Conservation (phyloP, 208 protist species). For the Leishmania martiniquensis region DNA sequence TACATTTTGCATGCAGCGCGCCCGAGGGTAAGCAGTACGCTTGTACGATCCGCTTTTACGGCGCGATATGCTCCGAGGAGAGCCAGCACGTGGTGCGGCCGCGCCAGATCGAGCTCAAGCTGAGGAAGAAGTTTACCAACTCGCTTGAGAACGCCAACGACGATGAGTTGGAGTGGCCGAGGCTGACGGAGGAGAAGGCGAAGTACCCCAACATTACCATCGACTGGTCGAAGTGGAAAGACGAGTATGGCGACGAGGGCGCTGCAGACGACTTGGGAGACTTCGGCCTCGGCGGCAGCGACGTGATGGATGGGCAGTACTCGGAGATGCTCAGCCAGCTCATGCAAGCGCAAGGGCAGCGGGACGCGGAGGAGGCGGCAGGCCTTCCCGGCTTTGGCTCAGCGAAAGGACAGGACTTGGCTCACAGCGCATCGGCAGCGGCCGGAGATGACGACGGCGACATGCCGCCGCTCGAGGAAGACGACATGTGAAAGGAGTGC, state of each 20-base stretch:
- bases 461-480: constrained; percentile 58
- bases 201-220: constrained; percentile 78
- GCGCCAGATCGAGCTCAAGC: constrained; percentile 77
- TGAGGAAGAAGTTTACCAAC: constrained; percentile 59
- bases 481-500: background rate
- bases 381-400: constrained; percentile 37
- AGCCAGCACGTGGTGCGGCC: constrained; percentile 72
- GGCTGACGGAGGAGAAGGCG: constrained; percentile 67
- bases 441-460: constrained; percentile 45
- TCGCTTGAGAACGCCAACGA: constrained; percentile 42
- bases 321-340: constrained; percentile 51
- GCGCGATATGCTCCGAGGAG: constrained; percentile 68
- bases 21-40: constrained; percentile 51
- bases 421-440: background rate
- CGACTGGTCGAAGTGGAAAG: constrained; percentile 87
- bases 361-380: constrained; percentile 30
- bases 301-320: constrained; percentile 28
- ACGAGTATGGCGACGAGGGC: constrained; percentile 69
- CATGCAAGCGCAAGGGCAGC: constrained; percentile 40
- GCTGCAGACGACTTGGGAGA: constrained; percentile 34
- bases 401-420: constrained; percentile 17
- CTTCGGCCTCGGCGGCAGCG: constrained; percentile 32
- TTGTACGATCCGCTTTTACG: constrained; percentile 60
- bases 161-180: constrained; percentile 69
- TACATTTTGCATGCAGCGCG: constrained; percentile 46